Evolutionary conservation across 2,329 filamentous ascomycete species (phyloP).

Genomic region (Trichoderma citrinoviride): DNA sequence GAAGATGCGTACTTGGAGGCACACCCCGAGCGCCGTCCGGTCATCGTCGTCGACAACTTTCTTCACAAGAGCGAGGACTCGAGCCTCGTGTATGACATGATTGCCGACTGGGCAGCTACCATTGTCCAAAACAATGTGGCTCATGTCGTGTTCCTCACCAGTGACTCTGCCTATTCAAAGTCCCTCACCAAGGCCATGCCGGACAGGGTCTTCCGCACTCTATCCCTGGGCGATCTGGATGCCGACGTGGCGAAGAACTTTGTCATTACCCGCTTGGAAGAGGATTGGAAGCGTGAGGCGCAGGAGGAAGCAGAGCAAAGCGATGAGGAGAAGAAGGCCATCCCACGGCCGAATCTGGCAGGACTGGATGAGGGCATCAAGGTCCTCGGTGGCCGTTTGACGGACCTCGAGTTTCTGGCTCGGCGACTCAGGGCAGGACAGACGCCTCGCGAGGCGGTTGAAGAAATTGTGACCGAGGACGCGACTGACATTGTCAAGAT

Average conservation of each 20-base stretch:
- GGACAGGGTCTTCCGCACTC: slow-evolving; percentile 83
- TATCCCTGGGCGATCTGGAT: slow-evolving; percentile 81
- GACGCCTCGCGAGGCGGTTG: slow-evolving; percentile 73
- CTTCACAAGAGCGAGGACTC: slow-evolving; percentile 70
- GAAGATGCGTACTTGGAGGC: slow-evolving; percentile 89
- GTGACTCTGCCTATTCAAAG: slow-evolving; percentile 85
- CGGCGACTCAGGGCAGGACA: slow-evolving; percentile 85
- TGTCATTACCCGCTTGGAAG: slow-evolving; percentile 76
- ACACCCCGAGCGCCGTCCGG: slow-evolving; percentile 77
- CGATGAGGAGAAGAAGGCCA: slow-evolving; percentile 27
- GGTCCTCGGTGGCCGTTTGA: slow-evolving; percentile 84
- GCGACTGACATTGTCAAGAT: slow-evolving; percentile 91
- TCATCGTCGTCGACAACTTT: slow-evolving; percentile 91
- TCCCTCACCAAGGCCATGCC: slow-evolving; percentile 82
- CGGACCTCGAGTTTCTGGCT: slow-evolving; percentile 91
- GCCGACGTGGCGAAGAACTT: slow-evolving; percentile 85
- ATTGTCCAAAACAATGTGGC: slow-evolving; percentile 85
- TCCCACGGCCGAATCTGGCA: slow-evolving; percentile 48
- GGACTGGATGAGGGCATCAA: slow-evolving; percentile 81
- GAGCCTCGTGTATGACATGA: slow-evolving; percentile 69
- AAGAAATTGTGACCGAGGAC: slow-evolving; percentile 84
- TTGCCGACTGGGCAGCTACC: slow-evolving; percentile 85
- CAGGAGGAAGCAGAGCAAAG: slow-evolving; percentile 31
- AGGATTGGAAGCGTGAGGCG: slow-evolving; percentile 37
- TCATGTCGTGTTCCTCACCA: slow-evolving; percentile 92